A percentile compares a stretch with the other conserved stretches of the same genome.
Evolutionary conservation across 2,329 filamentous ascomycete genomes (phyloP).

Genomic region (Tolypocladium inflatum): DNA sequence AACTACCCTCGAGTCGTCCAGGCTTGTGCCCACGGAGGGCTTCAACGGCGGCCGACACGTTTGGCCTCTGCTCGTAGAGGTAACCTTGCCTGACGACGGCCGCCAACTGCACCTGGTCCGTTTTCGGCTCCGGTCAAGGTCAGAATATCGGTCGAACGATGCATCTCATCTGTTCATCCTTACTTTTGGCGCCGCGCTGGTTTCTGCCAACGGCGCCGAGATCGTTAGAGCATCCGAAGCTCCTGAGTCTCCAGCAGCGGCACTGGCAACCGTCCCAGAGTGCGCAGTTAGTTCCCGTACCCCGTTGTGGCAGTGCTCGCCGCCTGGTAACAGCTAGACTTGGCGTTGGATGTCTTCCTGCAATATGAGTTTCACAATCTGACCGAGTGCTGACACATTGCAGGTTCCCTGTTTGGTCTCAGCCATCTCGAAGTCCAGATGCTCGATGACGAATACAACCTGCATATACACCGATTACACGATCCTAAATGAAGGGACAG

Average conservation of each 20-base stretch:
- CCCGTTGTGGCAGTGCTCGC: not conserved
- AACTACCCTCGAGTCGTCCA: not conserved
- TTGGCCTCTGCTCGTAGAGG: not conserved
- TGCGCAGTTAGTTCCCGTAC: not conserved
- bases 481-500: not conserved
- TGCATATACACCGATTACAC: not conserved
- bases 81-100: no score
- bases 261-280: not conserved
- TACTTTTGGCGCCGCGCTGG: not conserved
- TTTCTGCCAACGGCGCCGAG: not conserved
- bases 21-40: not conserved
- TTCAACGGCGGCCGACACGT: not conserved
- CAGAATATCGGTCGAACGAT: not conserved
- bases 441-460: not conserved
- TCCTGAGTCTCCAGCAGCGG: not conserved
- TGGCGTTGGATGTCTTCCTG: not conserved
- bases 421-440: not conserved
- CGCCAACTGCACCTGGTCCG: not conserved
- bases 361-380: not conserved
- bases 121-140: not conserved
- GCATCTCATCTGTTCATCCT: not conserved
- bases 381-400: not conserved
- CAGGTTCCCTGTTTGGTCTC: not conserved
- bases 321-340: not conserved
- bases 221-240: not conserved